phyloP scores from a whole-genome alignment of 1,139 yeast genomes.

The Debaryomycetaceae sp. region DNA sequence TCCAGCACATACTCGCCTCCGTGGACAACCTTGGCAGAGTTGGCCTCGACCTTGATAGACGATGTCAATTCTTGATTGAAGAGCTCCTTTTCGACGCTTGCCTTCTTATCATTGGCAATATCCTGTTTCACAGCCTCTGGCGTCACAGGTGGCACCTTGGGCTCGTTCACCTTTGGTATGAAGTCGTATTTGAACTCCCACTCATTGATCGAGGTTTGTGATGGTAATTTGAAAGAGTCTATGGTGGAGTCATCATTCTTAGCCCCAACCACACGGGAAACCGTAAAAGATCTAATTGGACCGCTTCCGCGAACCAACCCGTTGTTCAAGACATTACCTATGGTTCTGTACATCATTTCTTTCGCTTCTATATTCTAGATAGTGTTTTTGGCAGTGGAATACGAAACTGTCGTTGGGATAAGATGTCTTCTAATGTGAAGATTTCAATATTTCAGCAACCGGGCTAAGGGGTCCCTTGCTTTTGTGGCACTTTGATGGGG shows the following conservation, averaged over 20 bases:
- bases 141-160: constrained; percentile 52
- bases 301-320: not conserved
- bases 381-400: too few species aligned
- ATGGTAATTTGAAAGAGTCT: constrained; percentile 43
- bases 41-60: constrained; percentile 46
- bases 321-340: not conserved
- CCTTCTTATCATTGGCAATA: constrained; percentile 41
- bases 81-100: constrained; percentile 41
- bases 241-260: constrained; percentile 46
- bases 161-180: constrained; percentile 40
- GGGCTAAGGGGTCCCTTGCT: not conserved
- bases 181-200: constrained; percentile 53
- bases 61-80: constrained; percentile 32
- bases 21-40: constrained; percentile 38
- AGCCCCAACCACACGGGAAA: constrained; percentile 14
- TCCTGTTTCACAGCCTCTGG: constrained; percentile 50
- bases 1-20: constrained; percentile 42
- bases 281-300: not conserved
- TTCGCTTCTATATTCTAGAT: too few species aligned
- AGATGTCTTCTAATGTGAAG: not conserved
- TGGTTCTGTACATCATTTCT: not conserved
- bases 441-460: not conserved
- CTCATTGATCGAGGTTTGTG: constrained; percentile 47
- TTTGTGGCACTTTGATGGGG: not conserved
- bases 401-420: not conserved